Evolutionary conservation across 352 stramenopile species (phyloP).

Genomic region (Phytopythium cucurbitacearum): DNA sequence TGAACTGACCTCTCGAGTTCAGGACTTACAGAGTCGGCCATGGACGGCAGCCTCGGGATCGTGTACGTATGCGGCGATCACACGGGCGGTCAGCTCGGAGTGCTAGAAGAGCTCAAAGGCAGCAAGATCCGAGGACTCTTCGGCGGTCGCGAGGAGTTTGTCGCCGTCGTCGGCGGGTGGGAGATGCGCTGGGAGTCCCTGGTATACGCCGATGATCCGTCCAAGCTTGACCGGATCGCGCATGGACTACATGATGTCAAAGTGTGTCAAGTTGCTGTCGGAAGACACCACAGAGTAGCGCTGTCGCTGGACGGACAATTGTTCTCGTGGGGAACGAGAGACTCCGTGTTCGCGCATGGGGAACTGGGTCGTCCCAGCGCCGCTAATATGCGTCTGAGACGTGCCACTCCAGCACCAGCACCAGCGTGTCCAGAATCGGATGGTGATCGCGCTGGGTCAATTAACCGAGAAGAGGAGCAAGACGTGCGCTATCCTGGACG

Average conservation of each 20-base stretch:
- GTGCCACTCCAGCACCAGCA: conserved; percentile 8
- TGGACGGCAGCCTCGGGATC: conserved; percentile 40
- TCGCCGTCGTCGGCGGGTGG: conserved; percentile 49
- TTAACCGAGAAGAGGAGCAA: conserved; percentile 7
- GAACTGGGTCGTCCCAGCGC: conserved; percentile 38
- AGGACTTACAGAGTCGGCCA: background rate
- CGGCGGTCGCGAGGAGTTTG: conserved; percentile 39
- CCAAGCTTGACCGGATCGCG: conserved; percentile 24
- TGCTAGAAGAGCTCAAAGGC: conserved; percentile 30
- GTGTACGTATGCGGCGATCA: conserved; percentile 43
- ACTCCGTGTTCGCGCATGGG: conserved; percentile 19
- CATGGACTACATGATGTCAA: conserved; percentile 40
- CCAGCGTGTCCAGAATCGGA: conserved; percentile 13
- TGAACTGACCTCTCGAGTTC: too few species aligned
- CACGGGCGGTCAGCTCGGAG: conserved; percentile 18
- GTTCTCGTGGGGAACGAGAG: conserved; percentile 51
- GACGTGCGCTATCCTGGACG: conserved; percentile 19
- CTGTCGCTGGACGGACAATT: conserved; percentile 58
- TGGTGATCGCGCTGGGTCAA: background rate
- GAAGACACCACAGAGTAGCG: conserved; percentile 48
- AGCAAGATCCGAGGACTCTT: conserved; percentile 50
- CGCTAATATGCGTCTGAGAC: conserved; percentile 3
- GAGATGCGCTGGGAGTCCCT: conserved; percentile 38
- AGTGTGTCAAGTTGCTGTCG: conserved; percentile 48
- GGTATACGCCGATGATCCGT: background rate